phyloP scores from a whole-genome alignment of 1,284 basidiomycete species.

The Puccinia triticina region DNA sequence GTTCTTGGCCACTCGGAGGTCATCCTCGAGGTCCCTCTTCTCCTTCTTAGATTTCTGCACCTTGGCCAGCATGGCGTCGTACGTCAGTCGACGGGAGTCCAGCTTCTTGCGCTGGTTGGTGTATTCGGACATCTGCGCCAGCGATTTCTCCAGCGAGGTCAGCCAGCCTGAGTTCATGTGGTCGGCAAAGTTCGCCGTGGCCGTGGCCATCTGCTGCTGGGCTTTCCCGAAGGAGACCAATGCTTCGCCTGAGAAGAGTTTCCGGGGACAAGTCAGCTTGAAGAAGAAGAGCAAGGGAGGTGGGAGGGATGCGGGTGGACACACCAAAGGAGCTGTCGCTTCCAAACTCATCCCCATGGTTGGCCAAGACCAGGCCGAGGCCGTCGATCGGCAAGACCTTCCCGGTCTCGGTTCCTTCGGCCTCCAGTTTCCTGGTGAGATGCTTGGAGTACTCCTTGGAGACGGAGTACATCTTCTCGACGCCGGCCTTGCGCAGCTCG shows the following conservation, averaged over 20 bases:
- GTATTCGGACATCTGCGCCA: conserved; percentile 51
- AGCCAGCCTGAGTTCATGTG: conserved; percentile 49
- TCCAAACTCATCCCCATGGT: conserved; percentile 51
- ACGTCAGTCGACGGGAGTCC: conserved; percentile 53
- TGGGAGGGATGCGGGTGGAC: conserved; percentile 10
- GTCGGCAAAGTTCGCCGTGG: conserved; percentile 43
- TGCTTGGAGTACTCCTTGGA: conserved; percentile 51
- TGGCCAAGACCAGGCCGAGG: conserved; percentile 48
- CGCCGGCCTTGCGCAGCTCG: conserved; percentile 46
- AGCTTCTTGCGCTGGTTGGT: conserved; percentile 54
- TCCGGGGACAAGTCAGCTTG: neutral
- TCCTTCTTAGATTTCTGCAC: conserved; percentile 58
- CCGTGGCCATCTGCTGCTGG: conserved; percentile 47
- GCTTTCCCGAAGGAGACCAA: conserved; percentile 43
- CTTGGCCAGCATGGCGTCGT: conserved; percentile 55
- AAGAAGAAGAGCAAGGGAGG: neutral
- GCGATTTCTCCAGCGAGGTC: conserved; percentile 47
- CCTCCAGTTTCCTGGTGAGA: conserved; percentile 44
- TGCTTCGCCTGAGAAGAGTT: conserved; percentile 31
- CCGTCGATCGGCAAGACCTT: conserved; percentile 52
- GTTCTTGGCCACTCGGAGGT: conserved; percentile 56
- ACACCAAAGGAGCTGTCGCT: conserved; percentile 49
- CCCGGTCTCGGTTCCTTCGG: conserved; percentile 49
- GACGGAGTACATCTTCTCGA: conserved; percentile 48
- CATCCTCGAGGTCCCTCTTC: conserved; percentile 57